Conservation (phyloP, 1,284 basidiomycete species). For the Coniferiporia sulphurascens region DNA sequence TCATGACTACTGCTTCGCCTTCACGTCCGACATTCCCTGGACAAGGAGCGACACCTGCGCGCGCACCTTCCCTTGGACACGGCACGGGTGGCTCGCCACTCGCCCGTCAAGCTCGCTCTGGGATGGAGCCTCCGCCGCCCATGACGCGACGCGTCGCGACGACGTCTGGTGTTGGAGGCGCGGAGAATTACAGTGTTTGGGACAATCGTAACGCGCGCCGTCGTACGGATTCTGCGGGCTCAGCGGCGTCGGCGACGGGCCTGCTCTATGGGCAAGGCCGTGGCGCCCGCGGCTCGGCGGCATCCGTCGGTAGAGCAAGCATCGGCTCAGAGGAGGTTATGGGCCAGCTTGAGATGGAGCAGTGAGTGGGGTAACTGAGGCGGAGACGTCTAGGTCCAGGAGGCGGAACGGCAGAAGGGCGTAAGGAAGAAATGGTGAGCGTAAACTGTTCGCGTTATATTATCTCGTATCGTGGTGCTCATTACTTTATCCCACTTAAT, state of each 20-base stretch:
- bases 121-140: background rate
- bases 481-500: background rate
- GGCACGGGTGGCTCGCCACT: background rate
- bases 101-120: background rate
- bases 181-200: constrained; percentile 11
- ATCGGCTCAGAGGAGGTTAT: constrained; percentile 31
- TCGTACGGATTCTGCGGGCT: constrained; percentile 6
- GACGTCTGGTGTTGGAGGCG: constrained; percentile 5
- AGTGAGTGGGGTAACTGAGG: constrained; percentile 12
- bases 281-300: constrained; percentile 14
- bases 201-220: constrained; percentile 9
- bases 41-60: background rate
- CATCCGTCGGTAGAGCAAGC: constrained; percentile 28
- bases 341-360: constrained; percentile 26
- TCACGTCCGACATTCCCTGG: background rate
- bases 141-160: constrained; percentile 1
- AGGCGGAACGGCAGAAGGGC: background rate
- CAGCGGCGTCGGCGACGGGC: constrained; percentile 5
- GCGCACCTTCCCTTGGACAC: constrained; percentile 2
- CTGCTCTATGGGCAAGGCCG: constrained; percentile 10
- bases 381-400: background rate
- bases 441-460: background rate
- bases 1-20: background rate
- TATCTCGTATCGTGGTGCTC: background rate
- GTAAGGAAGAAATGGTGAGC: background rate